Conservation (phyloP, 2,329 filamentous ascomycete species). For the Fusarium beomiforme region DNA sequence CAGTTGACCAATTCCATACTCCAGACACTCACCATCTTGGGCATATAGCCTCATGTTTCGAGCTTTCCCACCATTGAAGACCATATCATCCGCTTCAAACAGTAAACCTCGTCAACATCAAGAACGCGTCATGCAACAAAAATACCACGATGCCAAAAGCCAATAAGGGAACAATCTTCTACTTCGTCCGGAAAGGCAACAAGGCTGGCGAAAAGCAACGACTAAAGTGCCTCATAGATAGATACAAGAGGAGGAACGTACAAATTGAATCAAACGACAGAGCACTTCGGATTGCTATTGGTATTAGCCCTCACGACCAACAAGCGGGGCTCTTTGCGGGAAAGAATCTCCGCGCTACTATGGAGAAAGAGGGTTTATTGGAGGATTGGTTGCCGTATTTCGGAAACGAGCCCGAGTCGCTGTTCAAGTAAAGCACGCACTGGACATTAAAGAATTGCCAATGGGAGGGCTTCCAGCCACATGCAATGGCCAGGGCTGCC, state of each 20-base stretch:
- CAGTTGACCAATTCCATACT: too few relatives aligned
- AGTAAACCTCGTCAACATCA: neutral
- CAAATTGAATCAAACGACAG: neutral
- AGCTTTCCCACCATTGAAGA: too few relatives aligned
- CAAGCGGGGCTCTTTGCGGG: neutral
- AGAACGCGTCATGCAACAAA: neutral
- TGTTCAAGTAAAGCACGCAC: too few relatives aligned
- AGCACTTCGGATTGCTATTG: neutral
- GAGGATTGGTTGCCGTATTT: neutral
- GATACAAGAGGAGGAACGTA: neutral
- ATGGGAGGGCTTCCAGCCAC: too few relatives aligned
- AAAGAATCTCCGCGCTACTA: neutral
- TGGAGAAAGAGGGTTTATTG: neutral
- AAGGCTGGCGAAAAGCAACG: neutral
- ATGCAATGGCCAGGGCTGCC: rapidly evolving
- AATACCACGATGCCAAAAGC: too few relatives aligned
- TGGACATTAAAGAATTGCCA: too few relatives aligned
- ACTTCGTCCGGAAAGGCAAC: neutral
- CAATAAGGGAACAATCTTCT: neutral
- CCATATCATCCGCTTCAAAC: too few relatives aligned
- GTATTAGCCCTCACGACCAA: neutral
- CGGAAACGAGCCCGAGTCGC: neutral
- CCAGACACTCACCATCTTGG: too few relatives aligned
- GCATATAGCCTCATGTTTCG: too few relatives aligned
- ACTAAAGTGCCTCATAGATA: neutral